Conservation (phyloP, 2,329 filamentous ascomycete species). For the Calonectria henricotiae region DNA sequence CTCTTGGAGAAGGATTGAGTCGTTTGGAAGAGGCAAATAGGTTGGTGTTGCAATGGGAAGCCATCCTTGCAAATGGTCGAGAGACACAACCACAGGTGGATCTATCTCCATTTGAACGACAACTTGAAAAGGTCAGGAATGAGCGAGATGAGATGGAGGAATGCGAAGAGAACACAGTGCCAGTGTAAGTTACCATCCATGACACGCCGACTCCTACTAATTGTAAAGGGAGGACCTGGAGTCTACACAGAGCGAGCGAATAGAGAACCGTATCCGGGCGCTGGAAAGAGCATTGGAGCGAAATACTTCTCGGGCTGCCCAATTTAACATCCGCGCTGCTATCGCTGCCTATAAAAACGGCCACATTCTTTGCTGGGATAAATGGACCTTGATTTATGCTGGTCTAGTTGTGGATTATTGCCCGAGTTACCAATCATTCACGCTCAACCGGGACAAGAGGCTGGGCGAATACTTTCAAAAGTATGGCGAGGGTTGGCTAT, state of each 20-base stretch:
- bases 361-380: conserved; percentile 47
- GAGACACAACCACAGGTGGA: conserved; percentile 44
- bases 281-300: conserved; percentile 36
- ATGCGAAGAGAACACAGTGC: conserved; percentile 46
- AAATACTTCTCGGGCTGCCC: conserved; percentile 33
- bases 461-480: conserved; percentile 45
- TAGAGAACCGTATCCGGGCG: conserved; percentile 31
- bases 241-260: conserved; percentile 45
- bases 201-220: conserved; percentile 21
- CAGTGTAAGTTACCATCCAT: conserved; percentile 41
- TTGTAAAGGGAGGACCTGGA: conserved; percentile 47
- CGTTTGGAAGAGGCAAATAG: conserved; percentile 48
- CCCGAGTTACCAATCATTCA: conserved; percentile 50
- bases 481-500: conserved; percentile 52
- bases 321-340: conserved; percentile 44
- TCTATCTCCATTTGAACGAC: conserved; percentile 45
- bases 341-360: conserved; percentile 46
- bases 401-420: conserved; percentile 46
- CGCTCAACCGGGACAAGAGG: conserved; percentile 45
- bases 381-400: conserved; percentile 50
- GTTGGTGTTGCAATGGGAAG: conserved; percentile 49
- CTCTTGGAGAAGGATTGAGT: conserved; percentile 48
- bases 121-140: conserved; percentile 36
- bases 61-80: conserved; percentile 45
- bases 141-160: conserved; percentile 46